Conservation (phyloP, 805 yeast genomes). For the Lipomyces starkeyi region DNA sequence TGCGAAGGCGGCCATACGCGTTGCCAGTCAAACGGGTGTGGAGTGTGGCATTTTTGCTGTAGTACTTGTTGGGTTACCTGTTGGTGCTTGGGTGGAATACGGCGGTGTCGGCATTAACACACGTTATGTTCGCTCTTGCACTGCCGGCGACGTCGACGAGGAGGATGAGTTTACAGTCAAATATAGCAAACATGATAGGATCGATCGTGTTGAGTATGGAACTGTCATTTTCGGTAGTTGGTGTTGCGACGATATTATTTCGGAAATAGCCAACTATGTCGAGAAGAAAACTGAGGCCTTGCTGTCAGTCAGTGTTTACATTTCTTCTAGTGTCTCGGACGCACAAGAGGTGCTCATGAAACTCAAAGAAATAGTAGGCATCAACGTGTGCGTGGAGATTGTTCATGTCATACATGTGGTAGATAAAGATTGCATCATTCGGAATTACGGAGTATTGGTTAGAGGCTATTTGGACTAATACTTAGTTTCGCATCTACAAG, state of each 20-base stretch:
- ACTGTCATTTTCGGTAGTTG: slow-evolving; percentile 1
- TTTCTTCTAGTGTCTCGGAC: not conserved
- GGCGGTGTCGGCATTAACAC: slow-evolving; percentile 61
- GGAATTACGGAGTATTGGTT: slow-evolving; percentile 9
- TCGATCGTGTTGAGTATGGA: slow-evolving; percentile 8
- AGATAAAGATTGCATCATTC: not conserved
- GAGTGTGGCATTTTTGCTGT: slow-evolving; percentile 55
- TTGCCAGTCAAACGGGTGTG: slow-evolving; percentile 20
- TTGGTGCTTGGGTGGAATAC: slow-evolving; percentile 74
- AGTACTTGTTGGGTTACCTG: slow-evolving; percentile 64
- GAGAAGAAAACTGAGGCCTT: not conserved
- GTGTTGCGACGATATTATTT: slow-evolving; percentile 2
- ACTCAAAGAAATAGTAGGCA: slow-evolving; percentile 1
- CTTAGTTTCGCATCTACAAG: not conserved
- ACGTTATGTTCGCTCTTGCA: slow-evolving; percentile 42
- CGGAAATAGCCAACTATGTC: not conserved
- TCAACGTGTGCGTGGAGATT: not conserved
- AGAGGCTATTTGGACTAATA: not conserved
- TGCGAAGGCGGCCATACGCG: slow-evolving; percentile 46
- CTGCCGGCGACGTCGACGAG: slow-evolving; percentile 48
- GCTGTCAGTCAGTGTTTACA: slow-evolving; percentile 4
- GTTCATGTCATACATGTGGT: slow-evolving; percentile 6
- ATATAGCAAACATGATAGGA: not conserved
- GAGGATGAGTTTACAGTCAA: slow-evolving; percentile 34
- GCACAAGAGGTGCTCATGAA: not conserved